Conservation (phyloP, 345 rosid genomes). For the Hirschfeldia incana region DNA sequence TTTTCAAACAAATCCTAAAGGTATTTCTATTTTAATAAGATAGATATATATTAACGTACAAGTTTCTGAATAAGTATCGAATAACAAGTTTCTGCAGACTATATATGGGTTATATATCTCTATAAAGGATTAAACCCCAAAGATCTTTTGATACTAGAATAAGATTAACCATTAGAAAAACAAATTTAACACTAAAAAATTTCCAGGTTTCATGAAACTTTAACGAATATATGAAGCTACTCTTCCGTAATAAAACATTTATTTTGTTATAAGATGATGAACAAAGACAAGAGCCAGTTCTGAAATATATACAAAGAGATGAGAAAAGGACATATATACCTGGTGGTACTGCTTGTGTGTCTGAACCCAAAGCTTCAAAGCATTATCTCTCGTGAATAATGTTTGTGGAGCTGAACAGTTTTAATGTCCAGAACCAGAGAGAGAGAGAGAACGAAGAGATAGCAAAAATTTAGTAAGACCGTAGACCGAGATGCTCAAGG, state of each 20-base stretch:
- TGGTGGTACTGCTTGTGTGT: constrained; percentile 12
- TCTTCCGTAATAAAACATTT: not conserved
- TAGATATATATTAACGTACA: not conserved
- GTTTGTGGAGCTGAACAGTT: not conserved
- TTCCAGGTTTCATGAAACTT: not conserved
- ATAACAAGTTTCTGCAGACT: not conserved
- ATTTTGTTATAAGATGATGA: not conserved
- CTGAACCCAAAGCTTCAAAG: constrained; percentile 4
- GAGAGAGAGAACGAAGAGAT: constrained; percentile 6
- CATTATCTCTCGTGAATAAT: not conserved
- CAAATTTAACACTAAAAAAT: not conserved
- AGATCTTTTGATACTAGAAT: not conserved
- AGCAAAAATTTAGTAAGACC: constrained; percentile 4
- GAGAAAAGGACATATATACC: constrained; percentile 33
- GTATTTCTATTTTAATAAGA: too few species aligned
- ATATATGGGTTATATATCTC: not conserved
- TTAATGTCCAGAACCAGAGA: not conserved
- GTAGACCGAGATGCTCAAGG: constrained; percentile 23
- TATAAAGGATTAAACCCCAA: not conserved
- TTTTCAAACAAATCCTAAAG: too few species aligned
- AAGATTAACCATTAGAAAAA: not conserved
- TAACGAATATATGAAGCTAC: not conserved
- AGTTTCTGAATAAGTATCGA: not conserved
- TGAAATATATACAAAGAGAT: constrained; percentile 13
- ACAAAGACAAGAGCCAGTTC: not conserved